Evolutionary conservation across 2,329 filamentous ascomycete species (phyloP).

Genomic region (Dothideomycetes sp.): DNA sequence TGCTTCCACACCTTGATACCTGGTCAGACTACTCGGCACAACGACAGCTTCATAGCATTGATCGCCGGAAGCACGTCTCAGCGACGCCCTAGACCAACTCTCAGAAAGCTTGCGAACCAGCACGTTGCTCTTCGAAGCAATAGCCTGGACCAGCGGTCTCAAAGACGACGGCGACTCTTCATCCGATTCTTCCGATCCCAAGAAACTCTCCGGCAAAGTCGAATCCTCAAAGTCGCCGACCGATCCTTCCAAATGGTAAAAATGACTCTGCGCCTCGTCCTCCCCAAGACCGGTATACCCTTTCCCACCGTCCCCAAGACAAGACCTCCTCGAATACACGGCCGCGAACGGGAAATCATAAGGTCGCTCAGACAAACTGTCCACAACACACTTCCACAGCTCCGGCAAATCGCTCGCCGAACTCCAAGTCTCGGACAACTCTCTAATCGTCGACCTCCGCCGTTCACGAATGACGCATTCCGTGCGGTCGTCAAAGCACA

Average conservation of each 20-base stretch:
- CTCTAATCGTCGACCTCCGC: neutral
- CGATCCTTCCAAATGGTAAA: neutral
- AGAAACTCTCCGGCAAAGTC: neutral
- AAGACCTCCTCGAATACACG: neutral
- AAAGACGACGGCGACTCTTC: neutral
- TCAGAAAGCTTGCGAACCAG: neutral
- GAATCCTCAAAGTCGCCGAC: neutral
- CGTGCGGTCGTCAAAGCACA: neutral
- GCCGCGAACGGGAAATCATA: conserved; percentile 2
- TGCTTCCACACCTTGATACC: neutral
- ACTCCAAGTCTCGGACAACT: neutral
- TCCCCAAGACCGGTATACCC: neutral
- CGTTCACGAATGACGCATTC: neutral
- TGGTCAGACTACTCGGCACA: neutral
- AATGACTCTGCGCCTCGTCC: neutral
- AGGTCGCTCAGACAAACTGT: neutral
- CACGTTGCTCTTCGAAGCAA: neutral
- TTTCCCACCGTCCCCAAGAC: too few relatives aligned
- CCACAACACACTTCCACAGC: neutral
- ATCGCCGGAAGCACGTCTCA: neutral
- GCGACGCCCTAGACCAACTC: neutral
- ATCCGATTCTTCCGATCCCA: neutral
- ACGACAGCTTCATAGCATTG: neutral
- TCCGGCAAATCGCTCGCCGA: neutral
- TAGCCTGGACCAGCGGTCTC: neutral